Evolutionary conservation across 208 protist species (phyloP), one percentile per base, ranked within the genome.

Genomic region (Acanthamoeba divionensis): DNA sequence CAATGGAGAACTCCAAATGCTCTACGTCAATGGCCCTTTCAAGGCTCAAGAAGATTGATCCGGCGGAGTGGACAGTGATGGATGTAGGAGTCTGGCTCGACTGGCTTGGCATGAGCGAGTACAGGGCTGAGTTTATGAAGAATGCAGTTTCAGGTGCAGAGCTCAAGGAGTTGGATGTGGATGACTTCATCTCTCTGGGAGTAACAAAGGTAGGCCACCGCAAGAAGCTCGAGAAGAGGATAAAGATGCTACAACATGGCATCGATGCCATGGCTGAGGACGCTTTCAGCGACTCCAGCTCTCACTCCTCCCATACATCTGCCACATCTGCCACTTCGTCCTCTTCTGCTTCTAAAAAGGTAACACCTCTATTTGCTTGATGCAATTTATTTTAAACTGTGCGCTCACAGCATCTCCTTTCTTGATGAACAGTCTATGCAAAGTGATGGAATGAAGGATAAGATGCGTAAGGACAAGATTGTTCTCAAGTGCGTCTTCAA

Each of bases 111-210:
- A 15, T 83, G 73, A 83, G 73, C 41, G 73, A 83, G 29, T 83
- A 83, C 48, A 24, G 73, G 7, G 73, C 73, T 33, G 79, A 88
- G 79, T 88, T 88, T 62, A 88, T 88, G 55, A 88, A 88, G 79
- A 65, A 88, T 18, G 79, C 79, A 18, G 79, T 88, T 18, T 71
- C 57, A 36, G 79, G 79, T 21, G 54, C 55, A 21, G 79, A 88
- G 38, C 55, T 88, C 7, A 45, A 45, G 38, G 79, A 88, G 31
- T 62, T 88, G 10, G 79, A 88, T 62, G 36, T 31, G 4, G 79
- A 36, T 4, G 79, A 88, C 79, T 88, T 88, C n/a, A 18, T 69
- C 41, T 65, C 52, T 13, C 18, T 88, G n/a, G 79, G 79, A 6
- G 45, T 83, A 36, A 41, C 12, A 8, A 83, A 83, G 26, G 73